Evolutionary conservation across 1,139 yeast species (phyloP).

Genomic region (Pichia sp.): DNA sequence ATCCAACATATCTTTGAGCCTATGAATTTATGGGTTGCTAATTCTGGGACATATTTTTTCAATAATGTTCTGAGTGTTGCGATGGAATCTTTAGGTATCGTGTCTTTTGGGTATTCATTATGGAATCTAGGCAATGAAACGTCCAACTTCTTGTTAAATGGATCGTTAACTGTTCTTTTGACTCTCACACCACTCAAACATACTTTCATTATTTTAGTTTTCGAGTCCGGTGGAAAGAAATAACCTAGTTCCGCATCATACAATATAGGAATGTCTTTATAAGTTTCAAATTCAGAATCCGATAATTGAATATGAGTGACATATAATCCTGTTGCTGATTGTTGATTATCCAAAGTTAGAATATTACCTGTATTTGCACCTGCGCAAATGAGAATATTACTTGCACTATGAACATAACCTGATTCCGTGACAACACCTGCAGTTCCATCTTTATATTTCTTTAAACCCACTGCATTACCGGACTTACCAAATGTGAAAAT

Average conservation of each 20-base stretch:
- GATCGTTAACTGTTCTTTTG: constrained; percentile 15
- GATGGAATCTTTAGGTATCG: constrained; percentile 22
- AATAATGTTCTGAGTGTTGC: constrained; percentile 25
- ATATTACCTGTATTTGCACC: constrained; percentile 39
- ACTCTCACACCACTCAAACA: constrained; percentile 35
- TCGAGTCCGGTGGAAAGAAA: constrained; percentile 47
- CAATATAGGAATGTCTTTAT: constrained; percentile 36
- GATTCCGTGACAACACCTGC: constrained; percentile 18
- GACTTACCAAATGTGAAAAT: constrained; percentile 33
- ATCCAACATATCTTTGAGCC: constrained; percentile 47
- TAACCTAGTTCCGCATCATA: constrained; percentile 46
- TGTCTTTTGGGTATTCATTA: constrained; percentile 32
- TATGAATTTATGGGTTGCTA: constrained; percentile 36
- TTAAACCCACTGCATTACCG: constrained; percentile 27
- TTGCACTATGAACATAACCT: constrained; percentile 31
- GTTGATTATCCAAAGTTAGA: constrained; percentile 35
- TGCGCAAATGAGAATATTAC: constrained; percentile 32
- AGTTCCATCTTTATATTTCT: constrained; percentile 12
- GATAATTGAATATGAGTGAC: constrained; percentile 37
- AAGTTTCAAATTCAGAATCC: constrained; percentile 30
- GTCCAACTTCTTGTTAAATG: constrained; percentile 15
- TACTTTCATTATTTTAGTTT: constrained; percentile 38
- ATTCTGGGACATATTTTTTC: constrained; percentile 37
- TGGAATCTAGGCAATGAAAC: constrained; percentile 40
- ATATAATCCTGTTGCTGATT: constrained; percentile 38